Evolutionary conservation across 106 monocot genomes (phyloP), one percentile per base, ranked within the genome.

Genomic region (Allium sativum): DNA sequence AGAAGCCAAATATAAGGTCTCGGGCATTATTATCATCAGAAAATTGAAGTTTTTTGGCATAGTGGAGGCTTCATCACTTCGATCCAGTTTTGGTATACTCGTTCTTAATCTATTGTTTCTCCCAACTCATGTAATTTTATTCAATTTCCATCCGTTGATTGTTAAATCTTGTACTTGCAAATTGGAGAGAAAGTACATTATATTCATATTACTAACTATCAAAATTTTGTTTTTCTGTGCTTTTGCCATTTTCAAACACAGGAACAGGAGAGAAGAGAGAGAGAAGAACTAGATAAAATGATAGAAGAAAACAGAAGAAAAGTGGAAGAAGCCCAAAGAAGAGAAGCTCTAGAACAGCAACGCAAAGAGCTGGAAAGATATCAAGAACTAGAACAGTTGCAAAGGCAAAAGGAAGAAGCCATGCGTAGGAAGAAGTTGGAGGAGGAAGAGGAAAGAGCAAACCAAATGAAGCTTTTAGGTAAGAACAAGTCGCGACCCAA

Each of bases 401-500:
- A 90, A 45, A 81, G 77, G 58, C 73, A 96, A 57, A 96, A 82
- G 68, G 95, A 96, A 71, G 95, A 96, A 76, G 95, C 90, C 41
- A 45, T 87, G 81, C 65, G 82, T 9, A 84, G 90, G 68, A 96
- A 90, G 73, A 90, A 79, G 70, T 65, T 84, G 79, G 95, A 96
- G 55, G 95, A 96, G 65, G 90, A 96, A 50, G 74, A 90, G 55
- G 78, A 90, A 63, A 77, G 65, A 71, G 75, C 84, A 10, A 96
- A 84, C 42, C 95, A 90, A 68, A 96, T 90, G 90, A 84, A 84
- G 73, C 70, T 96, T 18, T 63, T 96, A 61, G 95, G 90, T 18
- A 96, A 96, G 77, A 96, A 90, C 70, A 96, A 84, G 72, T 84
- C 90, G 13, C 81, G 95, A 0, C 90, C 95, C 9, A 96, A 96